These are phyloP conservation scores for Saitozyma podzolica DNA, from an alignment of 768 basidiomycete species.

Conservation along the genomic window DNA sequence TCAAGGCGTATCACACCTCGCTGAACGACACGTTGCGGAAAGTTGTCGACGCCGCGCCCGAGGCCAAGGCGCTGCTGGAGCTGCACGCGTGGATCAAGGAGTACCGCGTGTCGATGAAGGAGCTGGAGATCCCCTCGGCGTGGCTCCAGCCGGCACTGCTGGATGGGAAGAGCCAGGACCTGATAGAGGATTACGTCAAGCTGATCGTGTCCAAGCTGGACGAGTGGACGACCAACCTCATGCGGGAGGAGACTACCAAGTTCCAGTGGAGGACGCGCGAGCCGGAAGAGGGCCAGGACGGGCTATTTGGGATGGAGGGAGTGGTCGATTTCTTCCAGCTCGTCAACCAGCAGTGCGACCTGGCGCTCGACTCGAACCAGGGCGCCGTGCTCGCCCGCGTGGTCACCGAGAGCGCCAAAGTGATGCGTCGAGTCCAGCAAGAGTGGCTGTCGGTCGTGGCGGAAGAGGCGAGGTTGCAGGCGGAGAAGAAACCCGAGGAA, in stretches of 20 bases:
- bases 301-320: constrained; percentile 85
- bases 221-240: constrained; percentile 92
- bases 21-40: constrained; percentile 71
- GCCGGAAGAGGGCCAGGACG: constrained; percentile 85
- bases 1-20: constrained; percentile 86
- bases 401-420: constrained; percentile 79
- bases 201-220: constrained; percentile 93
- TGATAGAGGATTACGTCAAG: constrained; percentile 93
- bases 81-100: constrained; percentile 95
- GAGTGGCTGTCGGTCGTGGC: constrained; percentile 85
- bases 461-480: constrained; percentile 78
- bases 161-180: constrained; percentile 85
- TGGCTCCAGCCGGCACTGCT: constrained; percentile 85
- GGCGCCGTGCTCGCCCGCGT: constrained; percentile 89
- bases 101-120: constrained; percentile 92
- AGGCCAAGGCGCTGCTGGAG: constrained; percentile 80
- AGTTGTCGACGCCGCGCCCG: constrained; percentile 71
- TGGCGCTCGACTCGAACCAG: constrained; percentile 93
- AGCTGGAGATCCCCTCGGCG: constrained; percentile 77
- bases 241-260: constrained; percentile 82
- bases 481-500: constrained; percentile 74
- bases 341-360: constrained; percentile 87
- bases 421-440: constrained; percentile 83
- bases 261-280: constrained; percentile 80
- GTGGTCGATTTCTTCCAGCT: constrained; percentile 96